phyloP scores from a whole-genome alignment of 805 yeast genomes.

The Nakazawaea sp. region DNA sequence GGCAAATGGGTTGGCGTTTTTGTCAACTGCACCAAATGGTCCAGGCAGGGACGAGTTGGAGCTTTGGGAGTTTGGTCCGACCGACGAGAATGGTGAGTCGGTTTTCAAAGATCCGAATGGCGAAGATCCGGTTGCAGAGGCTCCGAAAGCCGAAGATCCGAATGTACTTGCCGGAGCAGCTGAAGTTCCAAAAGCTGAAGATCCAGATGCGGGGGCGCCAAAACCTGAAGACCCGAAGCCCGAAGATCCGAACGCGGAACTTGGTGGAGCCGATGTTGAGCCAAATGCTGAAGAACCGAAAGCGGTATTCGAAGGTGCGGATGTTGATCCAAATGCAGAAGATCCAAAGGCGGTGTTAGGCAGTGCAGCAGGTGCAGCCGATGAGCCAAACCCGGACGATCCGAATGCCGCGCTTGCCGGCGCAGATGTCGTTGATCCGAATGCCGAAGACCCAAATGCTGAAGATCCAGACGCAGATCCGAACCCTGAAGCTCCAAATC shows the following conservation, averaged over 20 bases:
- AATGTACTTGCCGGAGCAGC: constrained; percentile 4
- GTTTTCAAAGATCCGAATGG: constrained; percentile 10
- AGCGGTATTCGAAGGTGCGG: constrained; percentile 16
- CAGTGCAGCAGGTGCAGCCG: constrained; percentile 14
- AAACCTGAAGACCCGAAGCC: constrained; percentile 11
- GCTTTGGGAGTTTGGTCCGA: too few species aligned
- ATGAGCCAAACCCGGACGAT: constrained; percentile 10
- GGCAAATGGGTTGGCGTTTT: too few species aligned
- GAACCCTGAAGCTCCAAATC: constrained; percentile 13
- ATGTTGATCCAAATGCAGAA: constrained; percentile 15
- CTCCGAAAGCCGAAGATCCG: constrained; percentile 10
- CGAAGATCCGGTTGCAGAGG: constrained; percentile 9
- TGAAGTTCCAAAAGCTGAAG: constrained; percentile 15
- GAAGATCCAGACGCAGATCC: constrained; percentile 18
- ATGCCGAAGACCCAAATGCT: constrained; percentile 15
- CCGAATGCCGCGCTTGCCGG: constrained; percentile 13
- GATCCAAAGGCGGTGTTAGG: constrained; percentile 19
- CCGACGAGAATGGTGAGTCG: too few species aligned
- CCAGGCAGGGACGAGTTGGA: too few species aligned
- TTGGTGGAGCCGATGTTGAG: constrained; percentile 7
- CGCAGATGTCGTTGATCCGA: too few species aligned
- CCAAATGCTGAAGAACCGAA: constrained; percentile 15
- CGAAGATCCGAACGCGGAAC: constrained; percentile 14
- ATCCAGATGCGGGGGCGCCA: constrained; percentile 4
- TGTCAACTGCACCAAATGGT: too few species aligned